A percentile compares a stretch with the other conserved stretches of the same genome.
These are phyloP conservation scores for Tirmania nivea DNA, from an alignment of 495 filamentous ascomycete species.

Conservation along the genomic window DNA sequence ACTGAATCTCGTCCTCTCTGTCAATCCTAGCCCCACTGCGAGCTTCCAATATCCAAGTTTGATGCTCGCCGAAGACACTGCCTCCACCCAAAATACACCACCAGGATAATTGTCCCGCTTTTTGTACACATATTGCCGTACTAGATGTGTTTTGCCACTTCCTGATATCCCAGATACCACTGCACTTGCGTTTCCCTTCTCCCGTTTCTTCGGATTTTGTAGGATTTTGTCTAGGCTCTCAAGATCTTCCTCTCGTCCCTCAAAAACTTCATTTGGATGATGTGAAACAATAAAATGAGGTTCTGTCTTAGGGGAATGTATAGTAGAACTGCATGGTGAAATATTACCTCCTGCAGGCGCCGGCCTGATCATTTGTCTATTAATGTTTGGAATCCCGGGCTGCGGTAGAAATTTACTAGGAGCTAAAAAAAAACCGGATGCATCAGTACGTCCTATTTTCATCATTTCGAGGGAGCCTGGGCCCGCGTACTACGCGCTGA, in stretches of 20 bases:
- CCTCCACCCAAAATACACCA: constrained; percentile 58
- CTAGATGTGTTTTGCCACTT: constrained; percentile 62
- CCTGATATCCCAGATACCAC: constrained; percentile 55
- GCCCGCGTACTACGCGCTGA: too few relatives aligned
- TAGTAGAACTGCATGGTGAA: not conserved
- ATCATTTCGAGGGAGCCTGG: too few relatives aligned
- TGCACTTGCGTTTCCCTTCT: constrained; percentile 42
- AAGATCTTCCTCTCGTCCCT: constrained; percentile 51
- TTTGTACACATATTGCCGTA: constrained; percentile 38
- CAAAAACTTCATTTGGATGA: constrained; percentile 40
- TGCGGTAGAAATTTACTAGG: too few relatives aligned
- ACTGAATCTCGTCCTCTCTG: constrained; percentile 21
- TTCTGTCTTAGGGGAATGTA: not conserved
- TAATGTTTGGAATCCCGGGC: too few relatives aligned
- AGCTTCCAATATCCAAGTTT: constrained; percentile 51
- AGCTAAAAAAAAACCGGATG: too few relatives aligned
- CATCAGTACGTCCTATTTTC: too few relatives aligned
- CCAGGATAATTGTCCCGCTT: constrained; percentile 44
- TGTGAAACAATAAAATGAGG: not conserved
- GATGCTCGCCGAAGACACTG: not conserved
- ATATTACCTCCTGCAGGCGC: too few relatives aligned
- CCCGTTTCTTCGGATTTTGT: constrained; percentile 38
- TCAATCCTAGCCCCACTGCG: constrained; percentile 39
- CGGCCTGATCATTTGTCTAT: too few relatives aligned
- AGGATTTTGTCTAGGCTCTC: constrained; percentile 45